Base-by-base conservation (phyloP, 441 rosid species). In the Pelargonium australe region DNA sequence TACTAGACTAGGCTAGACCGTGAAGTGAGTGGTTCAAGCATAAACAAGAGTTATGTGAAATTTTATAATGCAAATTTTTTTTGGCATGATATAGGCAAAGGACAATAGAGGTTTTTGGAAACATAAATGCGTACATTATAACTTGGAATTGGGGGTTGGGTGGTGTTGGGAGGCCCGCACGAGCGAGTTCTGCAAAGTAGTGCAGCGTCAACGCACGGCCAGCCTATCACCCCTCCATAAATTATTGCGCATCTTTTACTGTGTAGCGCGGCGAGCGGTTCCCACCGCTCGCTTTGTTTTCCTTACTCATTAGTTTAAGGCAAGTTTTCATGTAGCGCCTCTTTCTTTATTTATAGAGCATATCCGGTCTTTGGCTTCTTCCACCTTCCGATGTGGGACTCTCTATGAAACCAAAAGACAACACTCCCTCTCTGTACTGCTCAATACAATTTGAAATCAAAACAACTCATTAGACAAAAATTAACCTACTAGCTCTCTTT, bases 251-350 rank as follows among this genome's bases (percentile, higher is more conserved):
- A 79, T 64, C 31, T 0, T 16, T 5, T 0, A 0, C 1, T 34
- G 1, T 4, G 0, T 0, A 19, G 85, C 90, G 91, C 97, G 55
- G 94, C 91, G 75, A 76, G 63, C 89, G 63, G 83, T 75, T 86
- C 92, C 68, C 96, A 82, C 91, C 81, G 74, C 49, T 67, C 84
- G 88, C 97, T 85, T 89, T 91, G 91, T 86, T 89, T 89, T 91
- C 94, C 94, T 91, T 91, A 87, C 96, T 87, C 97, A 89, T 91
- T 91, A 86, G 97, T 86, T 91, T 91, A 89, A 86, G 92, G 91
- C 97, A 44, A 23, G 0, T 37, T 5, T 0, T 12, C 0, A 12
- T 0, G 57, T 12, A 3, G 1, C 57, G n/a, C 57, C 57, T 49
- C 57, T 13, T 5, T 14, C 57, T 49, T 13, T 49, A 49, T 49